Conservation (phyloP, 352 stramenopile genomes). For the Discostella stelligera region DNA sequence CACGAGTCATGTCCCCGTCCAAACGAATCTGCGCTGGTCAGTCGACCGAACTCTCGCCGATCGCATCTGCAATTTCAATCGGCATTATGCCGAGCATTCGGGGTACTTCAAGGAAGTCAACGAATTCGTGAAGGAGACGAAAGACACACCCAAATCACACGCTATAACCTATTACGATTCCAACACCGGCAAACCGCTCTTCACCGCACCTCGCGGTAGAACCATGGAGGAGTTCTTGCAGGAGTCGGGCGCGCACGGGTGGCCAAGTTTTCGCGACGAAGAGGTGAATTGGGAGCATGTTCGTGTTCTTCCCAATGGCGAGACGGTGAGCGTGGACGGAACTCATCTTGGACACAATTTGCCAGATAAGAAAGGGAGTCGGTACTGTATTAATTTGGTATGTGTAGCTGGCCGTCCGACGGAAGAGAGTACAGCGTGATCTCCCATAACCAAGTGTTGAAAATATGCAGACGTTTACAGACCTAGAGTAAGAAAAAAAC, state of each 20-base stretch:
- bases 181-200: conserved; percentile 82
- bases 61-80: conserved; percentile 79
- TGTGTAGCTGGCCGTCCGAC: conserved; percentile 64
- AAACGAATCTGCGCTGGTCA: conserved; percentile 80
- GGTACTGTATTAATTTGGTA: conserved; percentile 86
- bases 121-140: no score
- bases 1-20: conserved; percentile 72
- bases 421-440: not conserved
- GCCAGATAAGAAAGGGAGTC: conserved; percentile 69
- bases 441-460: no score
- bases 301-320: conserved; percentile 73
- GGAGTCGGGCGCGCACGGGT: conserved; percentile 79
- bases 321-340: conserved; percentile 77
- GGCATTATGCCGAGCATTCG: conserved; percentile 75
- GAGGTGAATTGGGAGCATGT: conserved; percentile 85
- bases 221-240: conserved; percentile 81
- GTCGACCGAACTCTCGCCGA: conserved; percentile 63
- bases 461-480: no score
- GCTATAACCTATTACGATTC: no score
- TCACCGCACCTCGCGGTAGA: conserved; percentile 75
- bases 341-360: conserved; percentile 71
- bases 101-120: conserved; percentile 65
- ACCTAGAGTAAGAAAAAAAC: not conserved
- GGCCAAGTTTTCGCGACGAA: conserved; percentile 83
- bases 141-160: no score